Evolutionary conservation across 192 early-diverging fungal species (phyloP).

Genomic region (Gonapodya sp.): DNA sequence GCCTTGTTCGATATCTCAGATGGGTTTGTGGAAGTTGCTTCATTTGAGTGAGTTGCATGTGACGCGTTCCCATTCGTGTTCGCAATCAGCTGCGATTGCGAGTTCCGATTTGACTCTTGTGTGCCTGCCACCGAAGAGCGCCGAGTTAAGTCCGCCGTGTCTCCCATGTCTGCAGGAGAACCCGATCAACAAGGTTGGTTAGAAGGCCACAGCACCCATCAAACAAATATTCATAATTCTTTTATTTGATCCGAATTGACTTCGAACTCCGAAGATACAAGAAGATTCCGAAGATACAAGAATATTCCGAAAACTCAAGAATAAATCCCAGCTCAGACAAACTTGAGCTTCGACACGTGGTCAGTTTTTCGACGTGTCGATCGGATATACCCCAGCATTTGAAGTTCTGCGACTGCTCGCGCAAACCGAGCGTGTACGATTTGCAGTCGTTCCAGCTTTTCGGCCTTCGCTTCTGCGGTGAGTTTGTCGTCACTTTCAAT

Average conservation of each 20-base stretch:
- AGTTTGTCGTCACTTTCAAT: too few relatives aligned
- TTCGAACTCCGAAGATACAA: too few relatives aligned
- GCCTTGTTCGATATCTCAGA: too few relatives aligned
- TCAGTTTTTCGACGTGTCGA: slow-evolving; percentile 84
- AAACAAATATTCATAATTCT: too few relatives aligned
- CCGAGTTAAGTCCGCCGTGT: background rate
- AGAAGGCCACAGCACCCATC: background rate
- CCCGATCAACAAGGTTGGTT: background rate
- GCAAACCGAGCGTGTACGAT: slow-evolving; percentile 54
- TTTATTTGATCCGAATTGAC: too few relatives aligned
- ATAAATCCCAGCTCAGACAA: background rate
- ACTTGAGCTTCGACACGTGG: slow-evolving; percentile 47
- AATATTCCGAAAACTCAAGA: background rate
- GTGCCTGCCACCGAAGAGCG: background rate
- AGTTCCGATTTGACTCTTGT: background rate
- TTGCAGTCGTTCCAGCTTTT: too few relatives aligned
- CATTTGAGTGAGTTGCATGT: background rate
- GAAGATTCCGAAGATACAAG: too few relatives aligned
- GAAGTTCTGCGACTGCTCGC: slow-evolving; percentile 71
- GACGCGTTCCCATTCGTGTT: background rate
- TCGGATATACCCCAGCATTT: slow-evolving; percentile 84
- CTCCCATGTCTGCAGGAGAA: background rate
- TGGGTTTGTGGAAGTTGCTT: background rate
- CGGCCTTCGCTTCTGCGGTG: too few relatives aligned
- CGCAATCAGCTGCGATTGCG: background rate